phyloP scores from a whole-genome alignment of 768 basidiomycete genomes.

The Suillus sp. region DNA sequence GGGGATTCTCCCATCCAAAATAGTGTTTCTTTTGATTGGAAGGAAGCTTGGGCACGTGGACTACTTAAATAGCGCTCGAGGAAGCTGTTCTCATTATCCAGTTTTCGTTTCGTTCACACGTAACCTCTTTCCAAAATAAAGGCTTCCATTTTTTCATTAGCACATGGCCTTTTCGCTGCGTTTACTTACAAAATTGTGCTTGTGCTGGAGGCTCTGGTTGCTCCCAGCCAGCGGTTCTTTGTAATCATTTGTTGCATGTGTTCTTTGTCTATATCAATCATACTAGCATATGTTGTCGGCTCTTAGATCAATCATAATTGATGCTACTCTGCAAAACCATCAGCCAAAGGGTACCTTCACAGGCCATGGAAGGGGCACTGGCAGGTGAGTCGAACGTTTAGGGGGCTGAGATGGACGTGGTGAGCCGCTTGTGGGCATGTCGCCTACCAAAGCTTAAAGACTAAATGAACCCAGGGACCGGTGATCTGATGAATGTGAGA shows the following conservation, averaged over 20 bases:
- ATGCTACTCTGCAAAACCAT: background rate
- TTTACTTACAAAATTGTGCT: background rate
- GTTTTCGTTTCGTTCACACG: background rate
- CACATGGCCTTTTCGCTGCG: background rate
- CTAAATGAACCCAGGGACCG: too few relatives aligned
- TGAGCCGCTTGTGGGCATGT: too few relatives aligned
- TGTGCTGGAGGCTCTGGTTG: background rate
- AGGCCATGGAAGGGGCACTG: background rate
- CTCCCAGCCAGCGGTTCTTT: background rate
- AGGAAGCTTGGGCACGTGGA: slow-evolving; percentile 1
- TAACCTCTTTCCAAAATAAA: background rate
- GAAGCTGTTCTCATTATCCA: background rate
- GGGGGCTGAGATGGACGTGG: too few relatives aligned
- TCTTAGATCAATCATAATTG: background rate
- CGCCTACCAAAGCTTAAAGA: background rate
- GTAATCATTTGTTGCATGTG: background rate
- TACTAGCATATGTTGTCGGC: too few relatives aligned
- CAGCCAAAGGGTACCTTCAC: background rate
- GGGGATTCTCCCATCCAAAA: background rate
- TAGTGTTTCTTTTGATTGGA: background rate
- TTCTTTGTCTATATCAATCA: too few relatives aligned
- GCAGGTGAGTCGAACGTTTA: background rate
- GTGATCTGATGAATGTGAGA: background rate
- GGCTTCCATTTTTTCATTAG: background rate
- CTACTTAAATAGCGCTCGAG: background rate